Conservation (phyloP, 345 rosid species). For the Turritis glabra region DNA sequence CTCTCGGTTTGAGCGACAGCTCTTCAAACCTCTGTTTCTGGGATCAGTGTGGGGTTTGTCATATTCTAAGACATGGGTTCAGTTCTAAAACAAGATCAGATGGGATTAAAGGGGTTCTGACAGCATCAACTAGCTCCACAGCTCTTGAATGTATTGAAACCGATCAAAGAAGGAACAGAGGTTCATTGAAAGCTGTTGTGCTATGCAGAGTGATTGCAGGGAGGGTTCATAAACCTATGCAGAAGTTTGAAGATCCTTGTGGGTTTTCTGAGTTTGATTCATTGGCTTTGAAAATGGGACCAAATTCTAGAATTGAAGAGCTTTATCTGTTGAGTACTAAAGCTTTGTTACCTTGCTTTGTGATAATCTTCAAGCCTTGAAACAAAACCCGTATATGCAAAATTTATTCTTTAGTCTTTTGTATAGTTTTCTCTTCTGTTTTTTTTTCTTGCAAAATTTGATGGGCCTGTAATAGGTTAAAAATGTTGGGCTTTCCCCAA, state of each 20-base stretch:
- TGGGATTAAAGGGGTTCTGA: conserved; percentile 46
- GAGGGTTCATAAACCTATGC: conserved; percentile 54
- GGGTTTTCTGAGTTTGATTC: conserved; percentile 64
- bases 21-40: conserved; percentile 50
- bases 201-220: conserved; percentile 80
- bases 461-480: not conserved
- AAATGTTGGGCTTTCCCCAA: no score
- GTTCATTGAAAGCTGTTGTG: conserved; percentile 43
- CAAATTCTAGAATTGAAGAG: conserved; percentile 48
- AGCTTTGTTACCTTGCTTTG: conserved; percentile 82
- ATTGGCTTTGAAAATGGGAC: conserved; percentile 53
- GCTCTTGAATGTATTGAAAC: conserved; percentile 49
- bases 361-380: conserved; percentile 52
- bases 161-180: conserved; percentile 8
- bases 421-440: not conserved
- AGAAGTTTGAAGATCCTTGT: conserved; percentile 43
- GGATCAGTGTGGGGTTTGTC: conserved; percentile 56
- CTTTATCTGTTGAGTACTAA: conserved; percentile 52
- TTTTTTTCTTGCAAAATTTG: not conserved
- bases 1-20: conserved; percentile 43
- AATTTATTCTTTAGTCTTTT: not conserved
- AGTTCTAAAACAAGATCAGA: conserved; percentile 30
- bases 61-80: conserved; percentile 59
- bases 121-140: conserved; percentile 50
- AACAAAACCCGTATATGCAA: not conserved